Percentiles rank a stretch among this genome's conserved stretches.
Conservation (phyloP, 2,329 filamentous ascomycete species). For the Colletotrichum truncatum region DNA sequence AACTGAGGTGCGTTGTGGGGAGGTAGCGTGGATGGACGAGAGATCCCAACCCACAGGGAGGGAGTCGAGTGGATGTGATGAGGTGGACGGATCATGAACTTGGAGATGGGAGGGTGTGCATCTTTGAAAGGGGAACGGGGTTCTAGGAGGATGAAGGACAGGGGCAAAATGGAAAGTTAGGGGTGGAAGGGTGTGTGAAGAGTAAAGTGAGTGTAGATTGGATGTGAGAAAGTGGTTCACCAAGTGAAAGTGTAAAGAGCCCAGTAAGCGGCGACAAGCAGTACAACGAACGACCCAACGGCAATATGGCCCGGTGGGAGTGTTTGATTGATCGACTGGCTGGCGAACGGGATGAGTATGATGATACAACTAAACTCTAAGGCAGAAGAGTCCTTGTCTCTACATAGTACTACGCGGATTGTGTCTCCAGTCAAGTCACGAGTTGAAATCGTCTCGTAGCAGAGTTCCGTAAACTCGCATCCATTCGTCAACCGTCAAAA, state of each 20-base stretch:
- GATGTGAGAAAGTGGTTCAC: conserved; percentile 1
- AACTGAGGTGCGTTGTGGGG: conserved; percentile 8
- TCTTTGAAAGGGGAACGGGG: neutral
- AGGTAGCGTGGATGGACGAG: conserved; percentile 19
- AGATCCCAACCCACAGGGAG: conserved; percentile 27
- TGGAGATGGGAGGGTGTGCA: conserved; percentile 26
- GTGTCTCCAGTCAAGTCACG: conserved; percentile 19
- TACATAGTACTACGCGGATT: neutral
- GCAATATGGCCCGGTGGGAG: conserved; percentile 8
- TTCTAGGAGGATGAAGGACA: neutral
- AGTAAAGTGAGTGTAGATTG: neutral
- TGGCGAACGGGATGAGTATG: conserved; percentile 12
- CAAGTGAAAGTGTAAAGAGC: conserved; percentile 24
- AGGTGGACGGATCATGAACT: conserved; percentile 20
- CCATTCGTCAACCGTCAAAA: conserved; percentile 15
- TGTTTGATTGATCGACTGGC: conserved; percentile 3
- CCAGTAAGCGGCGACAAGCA: conserved; percentile 9
- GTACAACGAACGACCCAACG: neutral
- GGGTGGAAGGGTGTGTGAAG: neutral
- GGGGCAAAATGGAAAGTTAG: neutral
- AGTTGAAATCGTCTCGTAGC: conserved; percentile 1
- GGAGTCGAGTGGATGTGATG: conserved; percentile 17
- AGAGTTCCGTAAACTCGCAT: conserved; percentile 15
- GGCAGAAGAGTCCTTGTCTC: conserved; percentile 1
- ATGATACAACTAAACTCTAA: conserved; percentile 23